phyloP scores from a whole-genome alignment of 352 stramenopile genomes.

The Phytophthora pluvialis region DNA sequence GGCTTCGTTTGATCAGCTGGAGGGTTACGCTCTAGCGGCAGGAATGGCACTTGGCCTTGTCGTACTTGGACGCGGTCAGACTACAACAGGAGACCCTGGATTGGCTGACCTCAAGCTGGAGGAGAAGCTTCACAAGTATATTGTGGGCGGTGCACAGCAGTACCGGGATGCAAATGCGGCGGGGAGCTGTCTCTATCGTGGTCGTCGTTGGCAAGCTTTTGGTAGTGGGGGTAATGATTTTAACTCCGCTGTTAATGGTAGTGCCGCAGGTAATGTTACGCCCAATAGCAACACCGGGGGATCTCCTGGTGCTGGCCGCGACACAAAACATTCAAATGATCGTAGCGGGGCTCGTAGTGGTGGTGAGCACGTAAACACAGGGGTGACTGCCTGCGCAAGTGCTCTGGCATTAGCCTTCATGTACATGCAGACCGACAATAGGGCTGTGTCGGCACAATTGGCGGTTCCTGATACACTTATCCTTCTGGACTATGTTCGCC shows the following conservation, averaged over 20 bases:
- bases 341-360: constrained; percentile 33
- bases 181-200: constrained; percentile 75
- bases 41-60: constrained; percentile 97
- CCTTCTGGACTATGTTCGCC: constrained; percentile 95
- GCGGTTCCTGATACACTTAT: constrained; percentile 95
- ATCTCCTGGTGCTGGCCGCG: constrained; percentile 57
- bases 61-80: constrained; percentile 84
- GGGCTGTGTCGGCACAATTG: constrained; percentile 84
- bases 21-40: constrained; percentile 94
- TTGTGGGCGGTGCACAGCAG: constrained; percentile 85
- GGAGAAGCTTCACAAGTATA: constrained; percentile 95
- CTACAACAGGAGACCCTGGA: constrained; percentile 79
- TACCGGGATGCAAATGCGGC: constrained; percentile 48
- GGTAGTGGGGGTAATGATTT: constrained; percentile 36
- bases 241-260: constrained; percentile 28
- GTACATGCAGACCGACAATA: constrained; percentile 95
- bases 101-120: constrained; percentile 97
- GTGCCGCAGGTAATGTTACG: constrained; percentile 14
- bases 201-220: constrained; percentile 68
- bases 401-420: constrained; percentile 96
- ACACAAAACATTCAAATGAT: constrained; percentile 56
- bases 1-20: constrained; percentile 87
- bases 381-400: constrained; percentile 94
- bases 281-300: constrained; percentile 30
- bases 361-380: constrained; percentile 94